Evolutionary conservation across 176 grass and related monocot species (phyloP).

Genomic region (Tillandsia leiboldiana): DNA sequence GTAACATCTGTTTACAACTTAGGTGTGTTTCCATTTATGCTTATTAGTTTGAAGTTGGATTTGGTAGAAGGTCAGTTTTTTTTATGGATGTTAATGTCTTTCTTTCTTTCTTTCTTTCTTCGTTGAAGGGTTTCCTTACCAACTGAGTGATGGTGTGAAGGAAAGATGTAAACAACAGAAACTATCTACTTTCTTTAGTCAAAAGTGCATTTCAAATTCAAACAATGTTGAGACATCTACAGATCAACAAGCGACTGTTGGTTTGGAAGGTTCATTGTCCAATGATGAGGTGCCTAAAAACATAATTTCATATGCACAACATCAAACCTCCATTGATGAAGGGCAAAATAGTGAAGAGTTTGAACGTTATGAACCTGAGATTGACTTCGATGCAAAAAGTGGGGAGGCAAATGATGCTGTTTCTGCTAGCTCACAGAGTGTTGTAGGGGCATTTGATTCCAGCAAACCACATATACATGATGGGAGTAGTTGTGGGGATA

Average conservation of each 20-base stretch:
- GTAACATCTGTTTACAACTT: too few species aligned
- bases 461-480: slow-evolving; percentile 30
- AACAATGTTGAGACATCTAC: slow-evolving; percentile 20
- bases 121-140: slow-evolving; percentile 50
- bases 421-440: slow-evolving; percentile 21
- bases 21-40: neutral
- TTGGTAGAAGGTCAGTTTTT: too few species aligned
- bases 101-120: slow-evolving; percentile 9
- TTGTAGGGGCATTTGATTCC: slow-evolving; percentile 25
- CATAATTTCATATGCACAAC: slow-evolving; percentile 22
- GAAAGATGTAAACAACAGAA: slow-evolving; percentile 68
- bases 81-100: neutral
- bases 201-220: slow-evolving; percentile 29
- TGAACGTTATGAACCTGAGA: slow-evolving; percentile 14
- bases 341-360: slow-evolving; percentile 27
- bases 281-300: slow-evolving; percentile 29
- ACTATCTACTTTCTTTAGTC: slow-evolving; percentile 81
- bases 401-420: slow-evolving; percentile 29
- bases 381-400: slow-evolving; percentile 33
- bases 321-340: slow-evolving; percentile 24
- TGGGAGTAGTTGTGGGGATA: slow-evolving; percentile 21
- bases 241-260: slow-evolving; percentile 10
- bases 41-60: neutral
- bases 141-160: slow-evolving; percentile 43
- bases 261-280: slow-evolving; percentile 20